phyloP scores from a whole-genome alignment of 768 basidiomycete genomes.

The button mushroom (Agaricus bisporus) region DNA sequence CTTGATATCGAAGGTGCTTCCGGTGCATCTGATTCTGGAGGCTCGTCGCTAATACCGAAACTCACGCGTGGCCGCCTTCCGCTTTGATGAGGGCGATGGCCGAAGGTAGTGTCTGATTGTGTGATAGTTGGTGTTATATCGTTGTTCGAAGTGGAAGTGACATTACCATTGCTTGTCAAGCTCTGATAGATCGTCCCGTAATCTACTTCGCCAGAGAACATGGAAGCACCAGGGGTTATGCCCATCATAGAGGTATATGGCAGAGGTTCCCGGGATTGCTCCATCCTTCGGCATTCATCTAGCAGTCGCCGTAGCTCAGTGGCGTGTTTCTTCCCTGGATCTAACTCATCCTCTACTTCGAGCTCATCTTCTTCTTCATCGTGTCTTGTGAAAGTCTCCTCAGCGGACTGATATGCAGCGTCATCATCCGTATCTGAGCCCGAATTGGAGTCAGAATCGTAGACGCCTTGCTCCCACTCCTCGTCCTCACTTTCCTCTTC shows the following conservation, averaged over 20 bases:
- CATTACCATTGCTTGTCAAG: not conserved
- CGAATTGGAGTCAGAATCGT: constrained; percentile 19
- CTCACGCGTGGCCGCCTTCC: constrained; percentile 5
- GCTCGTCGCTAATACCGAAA: constrained; percentile 8
- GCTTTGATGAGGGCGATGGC: not conserved
- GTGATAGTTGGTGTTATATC: no score
- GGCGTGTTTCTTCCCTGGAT: constrained; percentile 15
- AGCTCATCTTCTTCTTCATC: constrained; percentile 23
- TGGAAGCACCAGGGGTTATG: not conserved
- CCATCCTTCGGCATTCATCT: constrained; percentile 52
- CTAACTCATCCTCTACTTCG: constrained; percentile 17
- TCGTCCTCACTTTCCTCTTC: constrained; percentile 24
- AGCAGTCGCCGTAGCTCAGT: constrained; percentile 42
- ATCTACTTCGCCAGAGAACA: constrained; percentile 4
- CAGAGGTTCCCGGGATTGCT: constrained; percentile 34
- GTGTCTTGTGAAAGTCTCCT: constrained; percentile 10
- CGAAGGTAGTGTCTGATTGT: not conserved
- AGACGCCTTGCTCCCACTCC: constrained; percentile 24
- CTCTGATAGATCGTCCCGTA: constrained; percentile 7
- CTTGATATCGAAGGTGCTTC: not conserved
- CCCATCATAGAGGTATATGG: constrained; percentile 19
- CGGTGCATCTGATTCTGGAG: not conserved
- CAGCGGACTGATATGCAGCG: constrained; percentile 6
- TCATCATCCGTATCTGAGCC: constrained; percentile 11
- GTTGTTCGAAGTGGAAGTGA: not conserved